These are phyloP conservation scores for Scheffersomyces cryptocercus DNA, from an alignment of 1,139 yeast species.

Conservation along the genomic window DNA sequence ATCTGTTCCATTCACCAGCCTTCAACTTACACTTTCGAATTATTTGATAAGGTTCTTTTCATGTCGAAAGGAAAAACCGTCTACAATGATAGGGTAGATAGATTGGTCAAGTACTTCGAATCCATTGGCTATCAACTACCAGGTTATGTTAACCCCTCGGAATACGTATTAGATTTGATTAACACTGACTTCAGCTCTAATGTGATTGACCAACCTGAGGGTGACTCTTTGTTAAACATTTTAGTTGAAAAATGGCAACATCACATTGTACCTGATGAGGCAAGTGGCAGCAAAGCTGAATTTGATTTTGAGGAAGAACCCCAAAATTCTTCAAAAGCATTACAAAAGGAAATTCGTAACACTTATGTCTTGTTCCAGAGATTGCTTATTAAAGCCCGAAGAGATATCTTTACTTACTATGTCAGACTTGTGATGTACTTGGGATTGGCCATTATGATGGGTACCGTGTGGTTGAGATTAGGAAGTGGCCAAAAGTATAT, in stretches of 20 bases:
- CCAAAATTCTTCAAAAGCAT: background rate
- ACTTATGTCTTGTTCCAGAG: slow-evolving; percentile 22
- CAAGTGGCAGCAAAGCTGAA: background rate
- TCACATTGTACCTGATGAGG: background rate
- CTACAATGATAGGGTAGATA: slow-evolving; percentile 15
- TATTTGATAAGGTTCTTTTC: slow-evolving; percentile 32
- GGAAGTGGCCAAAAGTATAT: slow-evolving; percentile 28
- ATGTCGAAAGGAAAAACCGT: slow-evolving; percentile 26
- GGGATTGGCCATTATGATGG: slow-evolving; percentile 42
- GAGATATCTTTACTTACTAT: slow-evolving; percentile 38
- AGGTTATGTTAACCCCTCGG: slow-evolving; percentile 26
- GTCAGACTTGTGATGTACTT: slow-evolving; percentile 39
- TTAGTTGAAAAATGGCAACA: slow-evolving; percentile 7
- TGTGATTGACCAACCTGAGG: background rate
- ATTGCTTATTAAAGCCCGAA: slow-evolving; percentile 27
- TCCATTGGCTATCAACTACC: slow-evolving; percentile 19
- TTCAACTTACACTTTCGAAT: slow-evolving; percentile 28
- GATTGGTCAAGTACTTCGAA: slow-evolving; percentile 20
- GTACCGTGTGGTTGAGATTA: slow-evolving; percentile 42
- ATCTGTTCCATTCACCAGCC: slow-evolving; percentile 41
- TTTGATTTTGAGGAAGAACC: background rate
- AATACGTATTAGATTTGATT: slow-evolving; percentile 33
- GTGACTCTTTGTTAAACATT: background rate
- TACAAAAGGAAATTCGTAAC: slow-evolving; percentile 1
- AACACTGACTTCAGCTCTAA: slow-evolving; percentile 26